Percentiles rank a stretch among this genome's conserved stretches.
Evolutionary conservation across 768 basidiomycete species (phyloP).

Genomic region (Paxillus involutus): DNA sequence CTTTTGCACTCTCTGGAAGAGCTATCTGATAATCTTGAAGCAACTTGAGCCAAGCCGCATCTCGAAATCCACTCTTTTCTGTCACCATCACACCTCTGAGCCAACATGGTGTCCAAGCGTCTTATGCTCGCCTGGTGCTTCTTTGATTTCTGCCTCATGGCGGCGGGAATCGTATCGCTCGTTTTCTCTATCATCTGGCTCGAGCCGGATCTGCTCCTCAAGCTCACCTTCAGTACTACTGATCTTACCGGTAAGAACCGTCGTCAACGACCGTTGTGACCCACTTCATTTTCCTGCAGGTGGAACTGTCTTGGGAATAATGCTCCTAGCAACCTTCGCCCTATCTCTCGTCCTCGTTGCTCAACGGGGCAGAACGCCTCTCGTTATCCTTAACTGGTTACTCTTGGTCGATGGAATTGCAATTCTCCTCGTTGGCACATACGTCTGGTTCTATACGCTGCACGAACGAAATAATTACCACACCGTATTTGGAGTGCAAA

Average conservation of each 20-base stretch:
- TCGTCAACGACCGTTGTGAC: background rate
- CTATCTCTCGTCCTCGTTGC: constrained; percentile 72
- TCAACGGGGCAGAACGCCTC: constrained; percentile 65
- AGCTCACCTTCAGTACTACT: constrained; percentile 59
- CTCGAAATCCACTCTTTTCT: constrained; percentile 8
- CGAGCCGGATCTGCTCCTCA: constrained; percentile 64
- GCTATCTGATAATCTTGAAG: constrained; percentile 13
- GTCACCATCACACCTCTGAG: background rate
- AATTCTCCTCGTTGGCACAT: constrained; percentile 63
- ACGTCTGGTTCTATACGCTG: constrained; percentile 83
- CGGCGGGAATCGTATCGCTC: constrained; percentile 65
- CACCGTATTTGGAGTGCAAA: constrained; percentile 49
- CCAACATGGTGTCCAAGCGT: constrained; percentile 67
- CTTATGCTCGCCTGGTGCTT: constrained; percentile 73
- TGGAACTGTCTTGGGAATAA: constrained; percentile 67
- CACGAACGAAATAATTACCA: constrained; percentile 69
- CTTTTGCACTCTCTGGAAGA: constrained; percentile 54
- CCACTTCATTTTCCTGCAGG: constrained; percentile 39
- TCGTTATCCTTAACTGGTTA: constrained; percentile 75
- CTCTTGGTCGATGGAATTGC: constrained; percentile 64
- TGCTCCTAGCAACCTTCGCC: constrained; percentile 64
- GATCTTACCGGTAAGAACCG: constrained; percentile 58
- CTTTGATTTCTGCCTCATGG: constrained; percentile 68
- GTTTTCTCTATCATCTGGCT: constrained; percentile 74
- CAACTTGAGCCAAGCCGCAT: constrained; percentile 13